Conservation (phyloP, 306 rosid species). For the Dalbergia oliveri region DNA sequence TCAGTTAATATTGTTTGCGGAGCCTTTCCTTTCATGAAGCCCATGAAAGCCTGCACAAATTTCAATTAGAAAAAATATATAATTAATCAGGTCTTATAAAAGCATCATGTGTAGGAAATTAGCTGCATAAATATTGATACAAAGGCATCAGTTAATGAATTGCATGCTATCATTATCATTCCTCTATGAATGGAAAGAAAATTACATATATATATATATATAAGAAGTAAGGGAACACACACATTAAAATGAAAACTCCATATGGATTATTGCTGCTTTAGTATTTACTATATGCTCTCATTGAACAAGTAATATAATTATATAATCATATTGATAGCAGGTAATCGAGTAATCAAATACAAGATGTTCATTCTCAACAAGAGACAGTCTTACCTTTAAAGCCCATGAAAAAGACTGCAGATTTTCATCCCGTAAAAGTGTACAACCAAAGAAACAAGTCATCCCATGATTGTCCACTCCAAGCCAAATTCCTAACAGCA, state of each 20-base stretch:
- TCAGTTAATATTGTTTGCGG: slow-evolving; percentile 82
- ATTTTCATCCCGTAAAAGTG: slow-evolving; percentile 78
- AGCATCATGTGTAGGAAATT: slow-evolving; percentile 34
- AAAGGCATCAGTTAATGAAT: slow-evolving; percentile 33
- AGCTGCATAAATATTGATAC: neutral
- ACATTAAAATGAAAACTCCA: slow-evolving; percentile 4
- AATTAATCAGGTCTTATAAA: slow-evolving; percentile 18
- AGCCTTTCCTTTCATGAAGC: slow-evolving; percentile 85
- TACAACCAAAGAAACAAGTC: slow-evolving; percentile 81
- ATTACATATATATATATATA: neutral
- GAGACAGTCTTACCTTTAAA: slow-evolving; percentile 62
- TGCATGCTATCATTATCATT: neutral
- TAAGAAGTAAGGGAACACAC: slow-evolving; percentile 9
- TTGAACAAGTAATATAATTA: neutral
- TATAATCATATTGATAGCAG: neutral
- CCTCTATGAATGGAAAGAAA: neutral
- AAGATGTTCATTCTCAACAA: neutral
- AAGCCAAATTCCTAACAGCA: slow-evolving; percentile 88
- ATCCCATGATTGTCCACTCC: slow-evolving; percentile 89
- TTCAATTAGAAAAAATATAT: slow-evolving; percentile 1
- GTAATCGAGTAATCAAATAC: too few relatives aligned
- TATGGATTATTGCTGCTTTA: neutral
- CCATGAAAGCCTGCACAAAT: slow-evolving; percentile 69
- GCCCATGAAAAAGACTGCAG: slow-evolving; percentile 80
- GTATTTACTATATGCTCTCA: slow-evolving; percentile 8